Evolutionary conservation across 2,329 filamentous ascomycete genomes (phyloP).

Genomic region (Hymenoscyphus occultus): DNA sequence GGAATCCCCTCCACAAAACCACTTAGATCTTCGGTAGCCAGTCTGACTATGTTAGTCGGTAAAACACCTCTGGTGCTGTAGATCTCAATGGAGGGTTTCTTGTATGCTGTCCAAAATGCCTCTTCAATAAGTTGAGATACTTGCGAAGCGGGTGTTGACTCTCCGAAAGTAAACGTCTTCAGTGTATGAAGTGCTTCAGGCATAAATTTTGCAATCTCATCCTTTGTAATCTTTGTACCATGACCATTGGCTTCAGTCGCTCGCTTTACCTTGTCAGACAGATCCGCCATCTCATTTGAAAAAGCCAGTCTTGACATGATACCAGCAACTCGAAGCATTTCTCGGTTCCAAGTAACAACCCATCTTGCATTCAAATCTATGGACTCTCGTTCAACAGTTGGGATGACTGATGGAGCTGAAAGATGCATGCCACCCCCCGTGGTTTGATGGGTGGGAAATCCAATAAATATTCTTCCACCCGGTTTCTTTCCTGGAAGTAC

Average conservation of each 20-base stretch:
- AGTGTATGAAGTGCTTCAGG: constrained; percentile 79
- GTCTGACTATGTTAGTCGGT: constrained; percentile 76
- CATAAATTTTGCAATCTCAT: constrained; percentile 64
- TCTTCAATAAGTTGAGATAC: constrained; percentile 89
- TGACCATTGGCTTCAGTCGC: constrained; percentile 40
- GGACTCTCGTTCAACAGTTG: constrained; percentile 93
- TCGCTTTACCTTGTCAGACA: constrained; percentile 59
- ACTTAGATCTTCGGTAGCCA: constrained; percentile 62
- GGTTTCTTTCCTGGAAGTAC: constrained; percentile 83
- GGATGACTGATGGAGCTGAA: constrained; percentile 92
- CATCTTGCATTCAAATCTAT: constrained; percentile 95
- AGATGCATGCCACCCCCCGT: constrained; percentile 92
- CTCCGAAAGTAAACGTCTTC: constrained; percentile 82
- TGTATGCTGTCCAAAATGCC: constrained; percentile 91
- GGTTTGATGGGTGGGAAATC: constrained; percentile 95
- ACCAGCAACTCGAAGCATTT: constrained; percentile 86
- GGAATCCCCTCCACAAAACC: constrained; percentile 87
- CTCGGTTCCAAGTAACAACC: constrained; percentile 92
- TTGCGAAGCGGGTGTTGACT: constrained; percentile 83
- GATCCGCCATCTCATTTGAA: constrained; percentile 76
- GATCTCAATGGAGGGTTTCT: constrained; percentile 78
- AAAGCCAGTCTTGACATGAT: constrained; percentile 89
- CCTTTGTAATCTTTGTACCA: constrained; percentile 55
- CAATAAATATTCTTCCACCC: constrained; percentile 88
- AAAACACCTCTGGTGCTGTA: constrained; percentile 86